Evolutionary conservation across 345 rosid genomes (phyloP).

Genomic region (Camelina neglecta): DNA sequence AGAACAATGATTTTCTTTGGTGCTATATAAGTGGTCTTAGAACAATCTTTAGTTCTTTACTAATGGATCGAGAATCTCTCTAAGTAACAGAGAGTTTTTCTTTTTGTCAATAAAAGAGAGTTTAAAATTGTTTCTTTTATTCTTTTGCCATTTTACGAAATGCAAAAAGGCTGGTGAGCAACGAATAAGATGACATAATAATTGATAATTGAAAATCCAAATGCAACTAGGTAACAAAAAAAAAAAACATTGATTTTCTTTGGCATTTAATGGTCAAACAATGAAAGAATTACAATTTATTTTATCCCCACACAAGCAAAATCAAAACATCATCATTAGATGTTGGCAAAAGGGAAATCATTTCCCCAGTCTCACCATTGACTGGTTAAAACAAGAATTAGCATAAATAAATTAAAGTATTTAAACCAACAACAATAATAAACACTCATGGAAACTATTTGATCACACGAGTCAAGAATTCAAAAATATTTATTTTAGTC

Average conservation of each 20-base stretch:
- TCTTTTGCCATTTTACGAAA: not conserved
- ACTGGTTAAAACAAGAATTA: conserved; percentile 24
- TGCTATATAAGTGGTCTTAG: not conserved
- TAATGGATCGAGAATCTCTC: conserved; percentile 4
- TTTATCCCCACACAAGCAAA: conserved; percentile 39
- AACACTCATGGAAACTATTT: conserved; percentile 28
- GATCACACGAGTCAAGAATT: conserved; percentile 29
- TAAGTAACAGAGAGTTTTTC: not conserved
- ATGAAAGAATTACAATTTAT: conserved; percentile 14
- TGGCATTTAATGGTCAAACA: conserved; percentile 36
- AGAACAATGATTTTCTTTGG: conserved; percentile 24
- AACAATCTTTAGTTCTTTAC: conserved; percentile 26
- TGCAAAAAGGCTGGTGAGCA: conserved; percentile 25
- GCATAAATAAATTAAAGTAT: not conserved
- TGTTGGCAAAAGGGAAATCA: conserved; percentile 40
- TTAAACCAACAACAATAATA: not conserved
- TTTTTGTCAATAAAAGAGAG: not conserved
- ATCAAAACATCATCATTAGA: conserved; percentile 44
- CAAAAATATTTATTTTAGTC: not conserved
- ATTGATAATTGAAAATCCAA: conserved; percentile 40
- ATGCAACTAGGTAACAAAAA: conserved; percentile 17
- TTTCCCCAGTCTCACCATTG: conserved; percentile 24
- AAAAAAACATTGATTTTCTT: conserved; percentile 23
- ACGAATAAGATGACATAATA: conserved; percentile 35
- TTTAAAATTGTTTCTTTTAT: not conserved